A percentile compares a stretch with the other conserved stretches of the same genome.
Conservation (phyloP, 2,329 filamentous ascomycete genomes). For the Xylariaceae sp. region DNA sequence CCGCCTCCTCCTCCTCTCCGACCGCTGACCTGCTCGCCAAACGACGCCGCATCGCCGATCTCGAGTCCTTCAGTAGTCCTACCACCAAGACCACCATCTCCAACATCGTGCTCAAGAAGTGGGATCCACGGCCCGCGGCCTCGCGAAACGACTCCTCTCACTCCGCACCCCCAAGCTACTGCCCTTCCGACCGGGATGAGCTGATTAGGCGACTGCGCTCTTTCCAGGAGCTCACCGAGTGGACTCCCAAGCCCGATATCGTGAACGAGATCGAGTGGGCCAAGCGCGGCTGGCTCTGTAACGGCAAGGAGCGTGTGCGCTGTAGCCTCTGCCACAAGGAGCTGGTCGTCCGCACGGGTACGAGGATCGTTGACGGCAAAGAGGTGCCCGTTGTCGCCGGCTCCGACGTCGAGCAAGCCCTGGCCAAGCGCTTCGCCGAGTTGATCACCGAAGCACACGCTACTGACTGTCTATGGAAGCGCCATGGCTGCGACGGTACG, state of each 20-base stretch:
- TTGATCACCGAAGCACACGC: constrained; percentile 73
- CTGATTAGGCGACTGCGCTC: constrained; percentile 79
- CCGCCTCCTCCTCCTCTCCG: constrained; percentile 15
- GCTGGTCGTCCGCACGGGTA: constrained; percentile 73
- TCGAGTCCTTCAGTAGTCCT: constrained; percentile 37
- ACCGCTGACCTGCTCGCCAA: constrained; percentile 44
- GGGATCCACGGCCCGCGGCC: constrained; percentile 27
- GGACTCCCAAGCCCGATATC: constrained; percentile 84
- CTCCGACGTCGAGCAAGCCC: constrained; percentile 62
- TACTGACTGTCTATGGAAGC: constrained; percentile 81
- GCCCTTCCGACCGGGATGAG: constrained; percentile 77
- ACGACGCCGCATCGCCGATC: constrained; percentile 47
- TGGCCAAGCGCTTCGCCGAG: constrained; percentile 72
- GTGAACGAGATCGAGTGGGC: constrained; percentile 94
- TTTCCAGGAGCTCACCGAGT: constrained; percentile 86
- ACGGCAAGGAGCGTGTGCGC: constrained; percentile 75
- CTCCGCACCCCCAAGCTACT: constrained; percentile 62
- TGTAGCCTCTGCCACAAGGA: constrained; percentile 84
- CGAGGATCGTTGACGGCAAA: constrained; percentile 53
- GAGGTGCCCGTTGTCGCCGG: constrained; percentile 51
- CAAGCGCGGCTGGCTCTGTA: constrained; percentile 85
- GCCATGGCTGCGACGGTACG: constrained; percentile 79
- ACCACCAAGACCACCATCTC: constrained; percentile 34
- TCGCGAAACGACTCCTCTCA: constrained; percentile 21
- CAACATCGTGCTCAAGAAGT: constrained; percentile 40